Evolutionary conservation across 495 filamentous ascomycete genomes (phyloP).

Genomic region (Ramalina peruviana): DNA sequence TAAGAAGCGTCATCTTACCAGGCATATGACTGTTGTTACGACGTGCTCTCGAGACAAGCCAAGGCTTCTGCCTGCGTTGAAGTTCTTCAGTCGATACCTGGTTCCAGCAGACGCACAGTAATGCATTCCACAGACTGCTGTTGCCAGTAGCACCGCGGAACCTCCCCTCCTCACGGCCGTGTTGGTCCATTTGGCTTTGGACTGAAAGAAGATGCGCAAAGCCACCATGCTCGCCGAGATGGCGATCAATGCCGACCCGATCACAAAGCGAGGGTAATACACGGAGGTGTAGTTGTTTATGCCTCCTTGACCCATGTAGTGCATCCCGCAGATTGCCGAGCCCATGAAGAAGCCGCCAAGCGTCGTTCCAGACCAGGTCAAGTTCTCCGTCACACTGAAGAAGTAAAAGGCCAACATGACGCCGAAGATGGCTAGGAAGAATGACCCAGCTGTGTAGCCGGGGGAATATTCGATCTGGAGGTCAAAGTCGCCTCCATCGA

Average conservation of each 20-base stretch:
- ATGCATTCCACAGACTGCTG: constrained; percentile 75
- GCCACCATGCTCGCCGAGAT: constrained; percentile 52
- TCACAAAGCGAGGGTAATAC: constrained; percentile 44
- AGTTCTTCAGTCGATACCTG: constrained; percentile 35
- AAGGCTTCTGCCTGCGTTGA: constrained; percentile 14
- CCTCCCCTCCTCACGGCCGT: constrained; percentile 57
- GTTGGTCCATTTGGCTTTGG: constrained; percentile 64
- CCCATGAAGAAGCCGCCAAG: constrained; percentile 55
- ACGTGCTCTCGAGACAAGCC: constrained; percentile 40
- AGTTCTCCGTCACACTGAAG: constrained; percentile 39
- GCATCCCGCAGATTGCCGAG: constrained; percentile 70
- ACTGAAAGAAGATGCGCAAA: constrained; percentile 62
- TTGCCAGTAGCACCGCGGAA: constrained; percentile 52
- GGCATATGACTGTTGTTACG: constrained; percentile 47
- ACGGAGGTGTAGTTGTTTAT: constrained; percentile 60
- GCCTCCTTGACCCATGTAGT: constrained; percentile 74
- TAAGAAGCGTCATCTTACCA: constrained; percentile 31
- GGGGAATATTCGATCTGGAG: constrained; percentile 63
- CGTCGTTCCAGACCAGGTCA: constrained; percentile 43
- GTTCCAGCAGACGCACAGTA: constrained; percentile 71
- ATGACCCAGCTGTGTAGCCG: constrained; percentile 60
- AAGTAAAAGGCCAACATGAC: constrained; percentile 58
- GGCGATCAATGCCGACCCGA: constrained; percentile 58
- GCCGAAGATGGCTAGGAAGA: constrained; percentile 66
- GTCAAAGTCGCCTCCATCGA: constrained; percentile 43